A percentile compares a stretch with the other conserved stretches of the same genome.
Conservation (phyloP, 1,139 yeast genomes). For the Meyerozyma sp. region DNA sequence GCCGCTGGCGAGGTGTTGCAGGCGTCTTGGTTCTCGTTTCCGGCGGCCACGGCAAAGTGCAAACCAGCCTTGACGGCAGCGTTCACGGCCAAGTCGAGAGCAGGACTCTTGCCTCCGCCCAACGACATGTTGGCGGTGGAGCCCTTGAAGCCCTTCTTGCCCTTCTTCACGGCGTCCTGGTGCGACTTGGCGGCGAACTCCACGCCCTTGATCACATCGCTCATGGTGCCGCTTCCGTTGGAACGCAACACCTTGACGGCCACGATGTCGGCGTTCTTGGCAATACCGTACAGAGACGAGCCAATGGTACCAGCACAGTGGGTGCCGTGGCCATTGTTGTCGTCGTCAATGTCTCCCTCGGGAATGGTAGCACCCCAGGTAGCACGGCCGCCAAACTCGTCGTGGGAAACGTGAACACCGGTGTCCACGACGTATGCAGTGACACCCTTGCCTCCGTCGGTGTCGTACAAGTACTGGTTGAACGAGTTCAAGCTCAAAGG, state of each 20-base stretch:
- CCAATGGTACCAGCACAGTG: constrained; percentile 88
- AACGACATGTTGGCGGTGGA: constrained; percentile 88
- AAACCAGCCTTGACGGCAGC: constrained; percentile 80
- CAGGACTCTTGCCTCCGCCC: constrained; percentile 82
- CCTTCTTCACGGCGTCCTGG: constrained; percentile 48
- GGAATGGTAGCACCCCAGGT: constrained; percentile 92
- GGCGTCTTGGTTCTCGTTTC: constrained; percentile 82
- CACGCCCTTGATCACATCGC: constrained; percentile 77
- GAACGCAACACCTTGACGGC: constrained; percentile 76
- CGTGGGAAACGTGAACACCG: constrained; percentile 77
- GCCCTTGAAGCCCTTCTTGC: constrained; percentile 68
- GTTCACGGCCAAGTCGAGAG: constrained; percentile 76
- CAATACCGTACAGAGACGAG: constrained; percentile 70
- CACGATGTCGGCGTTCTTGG: constrained; percentile 67
- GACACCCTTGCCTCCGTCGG: constrained; percentile 86
- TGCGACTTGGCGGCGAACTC: constrained; percentile 72
- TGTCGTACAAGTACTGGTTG: constrained; percentile 82
- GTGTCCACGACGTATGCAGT: constrained; percentile 92
- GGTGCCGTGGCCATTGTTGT: constrained; percentile 94
- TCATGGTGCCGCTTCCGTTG: constrained; percentile 75
- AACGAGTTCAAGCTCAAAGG: constrained; percentile 69
- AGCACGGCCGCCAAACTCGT: constrained; percentile 89
- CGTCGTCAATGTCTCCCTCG: constrained; percentile 70
- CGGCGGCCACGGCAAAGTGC: constrained; percentile 86
- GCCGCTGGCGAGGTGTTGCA: constrained; percentile 82